Base-by-base conservation (phyloP, 805 yeast genomes). In the Metschnikowia kunwiensis region DNA sequence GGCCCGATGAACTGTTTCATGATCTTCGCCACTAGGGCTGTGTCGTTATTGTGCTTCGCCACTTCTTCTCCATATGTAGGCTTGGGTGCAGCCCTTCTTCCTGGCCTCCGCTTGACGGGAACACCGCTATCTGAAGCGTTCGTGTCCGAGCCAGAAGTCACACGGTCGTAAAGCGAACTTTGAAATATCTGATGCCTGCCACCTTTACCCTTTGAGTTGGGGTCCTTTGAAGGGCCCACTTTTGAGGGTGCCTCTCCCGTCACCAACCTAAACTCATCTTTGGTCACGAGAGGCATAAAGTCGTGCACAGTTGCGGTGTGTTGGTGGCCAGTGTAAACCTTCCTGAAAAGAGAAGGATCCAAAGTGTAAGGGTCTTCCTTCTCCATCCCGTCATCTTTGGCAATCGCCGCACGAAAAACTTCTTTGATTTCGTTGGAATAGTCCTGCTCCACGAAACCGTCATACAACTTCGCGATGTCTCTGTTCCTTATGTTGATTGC, bases 1-100 rank as follows among this genome's bases (percentile, higher is more conserved):
- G 72, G 72, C 2, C 72, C 72, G 11, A 44, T 48, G 35, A 64
- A 68, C 34, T 65, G 69, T 46, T 68, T 68, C 65, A 62, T 60
- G 34, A 68, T 67, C 46, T 62, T 64, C 5, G 72, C 70, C 32
- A 67, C 53, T 20, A 68, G 49, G 11, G 55, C 57, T 0, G 70
- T 57, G 39, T 68, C 74, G 3, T 65, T 54, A 42, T 52, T 52
- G 40, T 54, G 43, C 23, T 46, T 47, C 20, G 40, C 31, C 4
- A 37, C 34, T n/a, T 44, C 49, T n/a, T 46, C 52, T 3, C 47
- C 44, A n/a, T 37, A 38, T 7, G 40, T 35, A 5, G 50, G 47
- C 10, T 46, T 39, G 10, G 48, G 51, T 1, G 53, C 55, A 8
- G 63, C 58, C 36, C 72, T 53, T 47, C 72, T 54, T 7, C 72